Base-by-base conservation (phyloP, 2,329 filamentous ascomycete genomes). In the Alternaria sp. region DNA sequence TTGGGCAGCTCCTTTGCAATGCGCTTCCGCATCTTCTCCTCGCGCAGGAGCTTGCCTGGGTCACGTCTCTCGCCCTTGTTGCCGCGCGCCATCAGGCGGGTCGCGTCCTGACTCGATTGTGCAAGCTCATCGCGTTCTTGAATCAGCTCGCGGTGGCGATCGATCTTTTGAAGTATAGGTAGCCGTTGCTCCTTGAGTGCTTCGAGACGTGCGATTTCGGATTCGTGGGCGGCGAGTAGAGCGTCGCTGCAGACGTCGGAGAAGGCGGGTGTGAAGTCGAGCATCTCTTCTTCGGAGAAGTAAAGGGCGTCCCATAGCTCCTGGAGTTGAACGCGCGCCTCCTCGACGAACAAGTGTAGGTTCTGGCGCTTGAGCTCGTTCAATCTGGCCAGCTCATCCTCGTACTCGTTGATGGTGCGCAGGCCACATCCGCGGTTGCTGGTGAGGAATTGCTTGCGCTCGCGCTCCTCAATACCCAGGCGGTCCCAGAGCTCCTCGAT, bases 1-100 rank as follows among this genome's bases (percentile, higher is more conserved):
- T 97, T 98, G 59, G 96, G 96, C 28, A 99, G 84, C 76, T 99
- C 96, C 80, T 98, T 99, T 25, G 94, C 88, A 66, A 99, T 97
- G 61, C 94, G 88, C 87, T 99, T 99, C 63, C 96, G 90, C 93
- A 97, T 97, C 86, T 98, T 99, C 83, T 99, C 96, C 77, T 99
- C 96, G 28, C 96, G 88, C 56, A 99, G 85, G 15, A 99, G 86
- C 81, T 97, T 96, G 54, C 93, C 95, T 3, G 96, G 96, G 76
- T 99, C 96, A 67, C 96, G 92, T 80, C 90, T 93, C 83, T 98
- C 95, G 58, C 95, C 95, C 82, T 97, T 97, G 70, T 93, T 90
- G 3, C 94, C 94, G 64, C 95, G 93, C 73, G 90, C 88, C 90
- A 98, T 93, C 28, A 99, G 85, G 47, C 96, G 90, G 7, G 95